These are phyloP conservation scores for Suhomyces choctaworum DNA, from an alignment of 1,139 yeast species.

Conservation along the genomic window DNA sequence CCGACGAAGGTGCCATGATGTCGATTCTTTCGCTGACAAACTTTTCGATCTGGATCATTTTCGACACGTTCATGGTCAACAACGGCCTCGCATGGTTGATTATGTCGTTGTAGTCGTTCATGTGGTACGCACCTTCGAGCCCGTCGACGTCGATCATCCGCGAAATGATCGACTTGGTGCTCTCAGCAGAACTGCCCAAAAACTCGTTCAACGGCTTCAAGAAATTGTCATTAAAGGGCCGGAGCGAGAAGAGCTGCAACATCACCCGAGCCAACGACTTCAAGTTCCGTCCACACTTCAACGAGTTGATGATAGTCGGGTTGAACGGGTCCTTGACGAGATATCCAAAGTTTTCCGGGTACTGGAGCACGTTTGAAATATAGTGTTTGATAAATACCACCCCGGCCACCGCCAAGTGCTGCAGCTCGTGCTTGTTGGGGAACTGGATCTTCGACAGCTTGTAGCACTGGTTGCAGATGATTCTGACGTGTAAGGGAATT, in stretches of 20 bases:
- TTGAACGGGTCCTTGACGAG: slow-evolving; percentile 28
- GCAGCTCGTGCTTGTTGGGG: slow-evolving; percentile 53
- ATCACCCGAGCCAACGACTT: slow-evolving; percentile 59
- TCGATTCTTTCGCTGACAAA: slow-evolving; percentile 56
- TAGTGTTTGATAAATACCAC: slow-evolving; percentile 65
- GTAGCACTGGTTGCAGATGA: slow-evolving; percentile 39
- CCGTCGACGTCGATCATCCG: slow-evolving; percentile 56
- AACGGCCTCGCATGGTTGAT: slow-evolving; percentile 66
- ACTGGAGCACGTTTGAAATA: slow-evolving; percentile 61
- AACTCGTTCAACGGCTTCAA: slow-evolving; percentile 81
- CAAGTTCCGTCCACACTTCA: slow-evolving; percentile 49
- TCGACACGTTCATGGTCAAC: slow-evolving; percentile 61
- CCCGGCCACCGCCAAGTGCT: slow-evolving; percentile 68
- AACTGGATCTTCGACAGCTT: slow-evolving; percentile 40
- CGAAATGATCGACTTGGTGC: slow-evolving; percentile 45
- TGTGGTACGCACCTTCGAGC: slow-evolving; percentile 60
- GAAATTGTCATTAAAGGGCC: slow-evolving; percentile 69
- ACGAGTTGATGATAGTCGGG: slow-evolving; percentile 28
- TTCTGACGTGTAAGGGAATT: slow-evolving; percentile 63
- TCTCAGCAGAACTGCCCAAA: slow-evolving; percentile 51
- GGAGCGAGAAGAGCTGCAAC: slow-evolving; percentile 65
- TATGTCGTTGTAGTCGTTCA: slow-evolving; percentile 71
- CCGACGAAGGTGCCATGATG: slow-evolving; percentile 46
- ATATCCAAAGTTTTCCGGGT: slow-evolving; percentile 66
- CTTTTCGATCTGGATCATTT: slow-evolving; percentile 63